phyloP scores from a whole-genome alignment of 2,329 filamentous ascomycete genomes.

The Fusarium staphyleae region DNA sequence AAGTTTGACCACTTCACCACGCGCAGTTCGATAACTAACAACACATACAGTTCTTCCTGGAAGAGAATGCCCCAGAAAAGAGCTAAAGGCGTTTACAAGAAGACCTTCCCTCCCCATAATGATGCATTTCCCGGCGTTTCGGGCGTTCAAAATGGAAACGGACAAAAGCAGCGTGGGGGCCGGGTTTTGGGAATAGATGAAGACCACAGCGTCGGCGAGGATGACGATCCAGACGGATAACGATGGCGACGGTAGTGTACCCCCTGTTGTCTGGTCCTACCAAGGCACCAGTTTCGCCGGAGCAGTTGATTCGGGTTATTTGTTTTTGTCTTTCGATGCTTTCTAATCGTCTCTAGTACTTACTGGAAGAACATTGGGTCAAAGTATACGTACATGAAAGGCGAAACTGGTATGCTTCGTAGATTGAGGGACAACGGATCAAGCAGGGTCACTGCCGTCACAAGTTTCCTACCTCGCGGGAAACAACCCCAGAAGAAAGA shows the following conservation, averaged over 20 bases:
- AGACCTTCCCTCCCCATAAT: conserved; percentile 44
- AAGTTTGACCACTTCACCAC: conserved; percentile 49
- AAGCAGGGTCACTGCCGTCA: conserved; percentile 69
- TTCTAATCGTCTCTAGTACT: conserved; percentile 2
- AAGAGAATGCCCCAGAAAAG: conserved; percentile 68
- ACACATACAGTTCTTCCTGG: conserved; percentile 84
- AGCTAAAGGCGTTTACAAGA: conserved; percentile 56
- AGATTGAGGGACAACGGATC: conserved; percentile 66
- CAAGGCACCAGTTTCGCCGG: conserved; percentile 35
- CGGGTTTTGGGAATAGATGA: conserved; percentile 50
- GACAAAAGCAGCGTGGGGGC: conserved; percentile 41
- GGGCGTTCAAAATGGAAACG: conserved; percentile 57
- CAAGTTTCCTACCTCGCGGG: conserved; percentile 50
- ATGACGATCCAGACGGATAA: conserved; percentile 71
- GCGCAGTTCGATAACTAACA: conserved; percentile 15
- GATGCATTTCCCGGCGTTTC: conserved; percentile 54
- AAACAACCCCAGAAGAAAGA: conserved; percentile 37
- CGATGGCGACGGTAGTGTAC: conserved; percentile 65
- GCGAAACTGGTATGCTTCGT: conserved; percentile 40
- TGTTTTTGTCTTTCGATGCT: conserved; percentile 9
- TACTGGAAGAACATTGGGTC: not conserved
- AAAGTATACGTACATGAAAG: not conserved
- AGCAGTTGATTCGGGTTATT: conserved; percentile 10
- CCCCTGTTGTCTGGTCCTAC: conserved; percentile 72
- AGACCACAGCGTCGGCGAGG: conserved; percentile 64